Evolutionary conservation across 2,329 filamentous ascomycete genomes (phyloP).

Genomic region (Pyrenochaeta sp.): DNA sequence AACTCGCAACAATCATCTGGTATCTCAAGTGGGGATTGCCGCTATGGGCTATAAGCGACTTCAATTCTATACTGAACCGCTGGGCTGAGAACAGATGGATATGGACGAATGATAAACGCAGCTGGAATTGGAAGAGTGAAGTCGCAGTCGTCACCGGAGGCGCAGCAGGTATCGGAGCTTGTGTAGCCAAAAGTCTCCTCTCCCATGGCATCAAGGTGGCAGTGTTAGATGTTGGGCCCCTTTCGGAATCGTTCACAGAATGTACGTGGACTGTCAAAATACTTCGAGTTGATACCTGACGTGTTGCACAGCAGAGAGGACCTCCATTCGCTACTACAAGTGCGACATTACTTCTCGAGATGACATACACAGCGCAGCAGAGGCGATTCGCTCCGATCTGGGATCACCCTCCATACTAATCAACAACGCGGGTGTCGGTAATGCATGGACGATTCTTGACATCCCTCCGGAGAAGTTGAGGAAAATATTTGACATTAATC

Average conservation of each 20-base stretch:
- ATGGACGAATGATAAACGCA: constrained; percentile 37
- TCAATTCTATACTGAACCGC: constrained; percentile 38
- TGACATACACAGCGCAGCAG: constrained; percentile 36
- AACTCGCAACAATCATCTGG: constrained; percentile 32
- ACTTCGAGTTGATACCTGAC: constrained; percentile 18
- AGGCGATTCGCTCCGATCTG: constrained; percentile 44
- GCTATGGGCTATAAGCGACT: constrained; percentile 30
- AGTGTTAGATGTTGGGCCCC: constrained; percentile 45
- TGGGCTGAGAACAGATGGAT: constrained; percentile 53
- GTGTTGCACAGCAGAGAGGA: constrained; percentile 25
- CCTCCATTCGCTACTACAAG: constrained; percentile 36
- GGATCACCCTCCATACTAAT: constrained; percentile 46
- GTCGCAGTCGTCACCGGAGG: constrained; percentile 50
- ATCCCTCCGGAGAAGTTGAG: constrained; percentile 34
- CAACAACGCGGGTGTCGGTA: constrained; percentile 51
- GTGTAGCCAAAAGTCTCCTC: constrained; percentile 42
- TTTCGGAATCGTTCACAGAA: constrained; percentile 36
- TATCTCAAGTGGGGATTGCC: constrained; percentile 39
- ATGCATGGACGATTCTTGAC: constrained; percentile 44
- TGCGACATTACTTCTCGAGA: constrained; percentile 46
- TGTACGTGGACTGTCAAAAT: constrained; percentile 24
- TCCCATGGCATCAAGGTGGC: constrained; percentile 45
- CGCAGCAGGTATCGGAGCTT: constrained; percentile 46
- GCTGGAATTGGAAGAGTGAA: constrained; percentile 44
- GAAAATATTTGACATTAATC: constrained; percentile 45